phyloP scores from a whole-genome alignment of 2,329 filamentous ascomycete species.

The Aspergillus niger region DNA sequence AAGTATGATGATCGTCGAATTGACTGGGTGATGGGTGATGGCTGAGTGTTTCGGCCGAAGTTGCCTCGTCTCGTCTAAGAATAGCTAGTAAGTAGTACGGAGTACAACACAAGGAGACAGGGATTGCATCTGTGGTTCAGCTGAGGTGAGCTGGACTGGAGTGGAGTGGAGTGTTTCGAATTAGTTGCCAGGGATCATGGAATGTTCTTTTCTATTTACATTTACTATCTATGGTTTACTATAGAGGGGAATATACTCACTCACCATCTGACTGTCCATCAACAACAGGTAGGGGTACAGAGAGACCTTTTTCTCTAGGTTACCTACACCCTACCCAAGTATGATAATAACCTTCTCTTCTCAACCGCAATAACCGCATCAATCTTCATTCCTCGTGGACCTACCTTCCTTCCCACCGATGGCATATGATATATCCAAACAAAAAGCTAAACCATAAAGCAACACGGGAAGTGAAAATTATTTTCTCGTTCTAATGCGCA shows the following conservation, averaged over 20 bases:
- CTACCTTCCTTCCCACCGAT: not conserved
- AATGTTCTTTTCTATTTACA: not conserved
- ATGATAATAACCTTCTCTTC: too few species aligned
- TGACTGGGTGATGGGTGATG: not conserved
- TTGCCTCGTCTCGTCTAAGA: not conserved
- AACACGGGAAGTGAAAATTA: not conserved
- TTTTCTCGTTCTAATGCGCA: not conserved
- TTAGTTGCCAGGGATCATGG: not conserved
- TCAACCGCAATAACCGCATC: slow-evolving; percentile 5
- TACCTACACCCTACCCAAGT: too few species aligned
- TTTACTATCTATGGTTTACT: not conserved
- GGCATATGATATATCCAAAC: not conserved
- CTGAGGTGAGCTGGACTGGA: too few species aligned
- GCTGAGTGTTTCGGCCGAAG: not conserved
- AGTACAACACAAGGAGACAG: not conserved
- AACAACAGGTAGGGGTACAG: not conserved
- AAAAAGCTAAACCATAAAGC: not conserved
- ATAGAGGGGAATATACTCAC: not conserved
- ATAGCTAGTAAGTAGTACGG: not conserved
- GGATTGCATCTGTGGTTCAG: not conserved
- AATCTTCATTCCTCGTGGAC: not conserved
- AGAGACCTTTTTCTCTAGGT: not conserved
- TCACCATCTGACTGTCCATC: not conserved
- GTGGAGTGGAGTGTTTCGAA: not conserved
- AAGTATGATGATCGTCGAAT: not conserved